phyloP scores from a whole-genome alignment of 805 yeast genomes.

The Starmerella khaoyaiensis region DNA sequence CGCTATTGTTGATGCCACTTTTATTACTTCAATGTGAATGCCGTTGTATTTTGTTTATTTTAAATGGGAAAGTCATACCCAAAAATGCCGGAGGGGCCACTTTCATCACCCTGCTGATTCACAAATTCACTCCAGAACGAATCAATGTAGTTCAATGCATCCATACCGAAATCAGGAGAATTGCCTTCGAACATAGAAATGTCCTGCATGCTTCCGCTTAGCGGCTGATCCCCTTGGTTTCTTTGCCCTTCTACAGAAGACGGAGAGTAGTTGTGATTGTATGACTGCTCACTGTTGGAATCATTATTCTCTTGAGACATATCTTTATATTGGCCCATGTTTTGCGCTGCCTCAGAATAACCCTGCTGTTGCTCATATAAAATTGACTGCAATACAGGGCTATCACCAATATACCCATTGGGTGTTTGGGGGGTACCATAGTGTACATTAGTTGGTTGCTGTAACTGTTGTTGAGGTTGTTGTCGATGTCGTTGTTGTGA shows the following conservation, averaged over 20 bases:
- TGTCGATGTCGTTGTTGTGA: slow-evolving; percentile 2
- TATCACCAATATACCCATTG: no score
- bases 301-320: not conserved
- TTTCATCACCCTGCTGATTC: not conserved
- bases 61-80: slow-evolving; percentile 9
- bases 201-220: not conserved
- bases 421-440: no score
- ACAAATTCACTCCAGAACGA: slow-evolving; percentile 9
- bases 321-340: not conserved
- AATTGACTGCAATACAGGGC: not conserved
- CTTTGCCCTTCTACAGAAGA: no score
- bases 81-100: not conserved
- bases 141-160: slow-evolving; percentile 9
- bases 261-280: no score
- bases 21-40: no score
- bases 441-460: not conserved
- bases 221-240: not conserved
- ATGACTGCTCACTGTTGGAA: not conserved
- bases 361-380: not conserved
- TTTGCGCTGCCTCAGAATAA: not conserved
- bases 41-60: not conserved
- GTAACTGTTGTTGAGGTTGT: slow-evolving; percentile 3
- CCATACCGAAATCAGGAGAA: not conserved
- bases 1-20: no score
- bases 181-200: not conserved